These are phyloP conservation scores for Saccharomyces eubayanus DNA, from an alignment of 805 yeast species.

Conservation along the genomic window DNA sequence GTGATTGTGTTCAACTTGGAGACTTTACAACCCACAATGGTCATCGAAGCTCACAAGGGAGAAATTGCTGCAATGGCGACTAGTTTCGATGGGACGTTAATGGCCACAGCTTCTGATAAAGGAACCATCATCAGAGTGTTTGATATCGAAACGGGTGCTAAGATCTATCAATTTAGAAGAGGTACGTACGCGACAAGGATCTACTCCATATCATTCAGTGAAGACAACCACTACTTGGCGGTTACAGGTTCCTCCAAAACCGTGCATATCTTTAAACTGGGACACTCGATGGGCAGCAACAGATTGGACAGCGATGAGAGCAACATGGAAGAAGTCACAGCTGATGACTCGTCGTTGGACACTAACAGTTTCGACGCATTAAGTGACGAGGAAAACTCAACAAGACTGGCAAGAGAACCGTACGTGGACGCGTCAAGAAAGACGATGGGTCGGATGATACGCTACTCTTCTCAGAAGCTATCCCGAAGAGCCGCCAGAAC, in stretches of 20 bases:
- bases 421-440: conserved; percentile 61
- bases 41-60: conserved; percentile 68
- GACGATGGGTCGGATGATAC: conserved; percentile 64
- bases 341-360: conserved; percentile 8
- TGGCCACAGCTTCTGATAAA: conserved; percentile 70
- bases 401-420: conserved; percentile 40
- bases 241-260: conserved; percentile 88
- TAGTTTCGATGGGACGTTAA: conserved; percentile 53
- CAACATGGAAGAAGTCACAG: conserved; percentile 29
- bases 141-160: conserved; percentile 51
- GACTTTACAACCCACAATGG: conserved; percentile 54
- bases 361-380: conserved; percentile 1
- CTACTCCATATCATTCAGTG: conserved; percentile 66
- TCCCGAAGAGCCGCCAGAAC: conserved; percentile 80
- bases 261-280: conserved; percentile 80
- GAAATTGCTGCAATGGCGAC: conserved; percentile 55
- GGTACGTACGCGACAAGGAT: conserved; percentile 81
- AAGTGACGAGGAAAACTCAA: conserved; percentile 1
- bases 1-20: conserved; percentile 59
- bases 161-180: conserved; percentile 58
- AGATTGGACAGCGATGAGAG: conserved; percentile 31
- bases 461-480: conserved; percentile 68
- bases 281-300: conserved; percentile 4
- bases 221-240: conserved; percentile 60
- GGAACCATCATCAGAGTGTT: conserved; percentile 74